Percentiles rank a stretch among this genome's conserved stretches.
phyloP scores from a whole-genome alignment of 495 filamentous ascomycete species.

The Neurospora sp. region DNA sequence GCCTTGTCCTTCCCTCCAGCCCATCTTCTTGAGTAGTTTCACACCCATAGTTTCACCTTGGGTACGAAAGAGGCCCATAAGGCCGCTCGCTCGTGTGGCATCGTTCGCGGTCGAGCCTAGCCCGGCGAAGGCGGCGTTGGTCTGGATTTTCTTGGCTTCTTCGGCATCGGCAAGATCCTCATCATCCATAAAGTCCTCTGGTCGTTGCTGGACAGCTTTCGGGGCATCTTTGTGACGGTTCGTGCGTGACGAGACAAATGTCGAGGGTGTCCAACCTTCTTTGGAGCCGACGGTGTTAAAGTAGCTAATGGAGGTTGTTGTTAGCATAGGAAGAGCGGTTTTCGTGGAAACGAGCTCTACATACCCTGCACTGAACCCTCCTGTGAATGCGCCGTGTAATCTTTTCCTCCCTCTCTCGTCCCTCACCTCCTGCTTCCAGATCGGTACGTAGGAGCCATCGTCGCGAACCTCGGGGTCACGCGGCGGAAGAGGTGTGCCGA shows the following conservation, averaged over 20 bases:
- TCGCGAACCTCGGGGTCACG: conserved; percentile 70
- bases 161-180: conserved; percentile 86
- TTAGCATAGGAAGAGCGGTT: neutral
- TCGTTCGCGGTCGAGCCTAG: conserved; percentile 61
- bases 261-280: conserved; percentile 90
- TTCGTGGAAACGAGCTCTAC: conserved; percentile 6
- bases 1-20: conserved; percentile 90
- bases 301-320: conserved; percentile 46
- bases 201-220: conserved; percentile 45
- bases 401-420: conserved; percentile 89
- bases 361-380: conserved; percentile 92
- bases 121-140: conserved; percentile 59
- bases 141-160: conserved; percentile 64
- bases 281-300: conserved; percentile 98
- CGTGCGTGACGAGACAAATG: conserved; percentile 82
- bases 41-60: conserved; percentile 83
- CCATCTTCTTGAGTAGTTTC: conserved; percentile 85
- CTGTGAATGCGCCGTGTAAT: conserved; percentile 92
- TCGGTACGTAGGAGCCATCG: conserved; percentile 85
- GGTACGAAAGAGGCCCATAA: conserved; percentile 66
- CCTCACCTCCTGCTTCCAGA: conserved; percentile 96
- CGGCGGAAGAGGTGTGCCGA: conserved; percentile 78
- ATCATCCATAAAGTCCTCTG: conserved; percentile 97
- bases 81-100: conserved; percentile 36
- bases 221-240: conserved; percentile 62